Percentiles rank a stretch among this genome's conserved stretches.
Conservation (phyloP, 208 protist genomes). For the Trypanosoma mega region DNA sequence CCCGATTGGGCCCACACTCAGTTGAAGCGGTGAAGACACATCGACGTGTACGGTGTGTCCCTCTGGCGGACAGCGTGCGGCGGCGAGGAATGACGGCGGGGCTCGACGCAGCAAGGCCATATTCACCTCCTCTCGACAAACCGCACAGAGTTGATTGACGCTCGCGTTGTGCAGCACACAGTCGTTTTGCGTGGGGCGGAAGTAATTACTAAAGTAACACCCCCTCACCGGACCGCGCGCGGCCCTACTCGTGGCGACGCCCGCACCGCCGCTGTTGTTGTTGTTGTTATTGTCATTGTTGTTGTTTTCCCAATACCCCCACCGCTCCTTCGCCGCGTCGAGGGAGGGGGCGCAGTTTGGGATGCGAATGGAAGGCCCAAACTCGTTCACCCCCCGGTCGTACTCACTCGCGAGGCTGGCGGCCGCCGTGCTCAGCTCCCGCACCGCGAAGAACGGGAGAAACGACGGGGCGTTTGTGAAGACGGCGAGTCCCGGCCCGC, state of each 20-base stretch:
- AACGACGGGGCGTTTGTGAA: conserved; percentile 45
- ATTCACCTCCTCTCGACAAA: conserved; percentile 54
- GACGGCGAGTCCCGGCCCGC: conserved; percentile 39
- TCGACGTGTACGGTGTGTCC: conserved; percentile 31
- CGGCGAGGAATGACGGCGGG: conserved; percentile 21
- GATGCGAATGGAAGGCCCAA: neutral
- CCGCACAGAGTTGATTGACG: conserved; percentile 46
- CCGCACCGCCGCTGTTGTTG: too few relatives aligned
- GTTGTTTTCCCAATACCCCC: conserved; percentile 39
- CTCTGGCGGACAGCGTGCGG: conserved; percentile 38
- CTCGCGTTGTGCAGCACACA: conserved; percentile 64
- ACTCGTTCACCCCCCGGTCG: conserved; percentile 38
- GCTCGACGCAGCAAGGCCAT: conserved; percentile 32
- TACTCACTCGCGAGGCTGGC: conserved; percentile 58
- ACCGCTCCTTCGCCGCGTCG: conserved; percentile 22
- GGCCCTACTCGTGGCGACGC: conserved; percentile 6
- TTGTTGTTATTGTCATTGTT: too few relatives aligned
- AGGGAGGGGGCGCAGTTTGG: conserved; percentile 45
- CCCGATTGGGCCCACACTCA: conserved; percentile 32
- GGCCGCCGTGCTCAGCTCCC: conserved; percentile 63
- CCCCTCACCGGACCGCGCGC: too few relatives aligned
- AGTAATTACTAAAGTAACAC: conserved; percentile 65
- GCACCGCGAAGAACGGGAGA: conserved; percentile 58
- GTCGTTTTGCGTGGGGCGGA: conserved; percentile 30
- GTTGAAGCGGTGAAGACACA: conserved; percentile 11